Base-by-base conservation (phyloP, 805 yeast genomes). In the Yarrowia yakushimensis region DNA sequence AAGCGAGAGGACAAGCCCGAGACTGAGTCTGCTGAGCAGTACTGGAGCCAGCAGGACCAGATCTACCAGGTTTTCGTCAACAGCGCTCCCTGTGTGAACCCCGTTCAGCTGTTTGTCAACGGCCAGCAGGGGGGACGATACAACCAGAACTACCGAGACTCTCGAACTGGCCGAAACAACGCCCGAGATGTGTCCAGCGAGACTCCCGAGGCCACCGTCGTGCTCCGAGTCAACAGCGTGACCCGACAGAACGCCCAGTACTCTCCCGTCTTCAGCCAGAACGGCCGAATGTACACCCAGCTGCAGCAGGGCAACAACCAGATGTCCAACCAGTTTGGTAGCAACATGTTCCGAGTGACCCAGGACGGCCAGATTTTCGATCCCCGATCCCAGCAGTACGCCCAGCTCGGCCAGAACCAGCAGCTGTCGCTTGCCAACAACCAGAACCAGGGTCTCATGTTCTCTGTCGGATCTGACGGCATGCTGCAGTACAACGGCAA, bases 241-340 rank as follows among this genome's bases (percentile, higher is more conserved):
- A 22, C 37, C 28, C 28, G 28, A 17, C 36, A 30, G 36, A 45
- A 43, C 33, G 33, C 31, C 33, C 27, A 27, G 54, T 48, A 31
- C 39, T 48, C 55, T 15, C 39, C 55, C 20, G 55, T 48, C 5
- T 48, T 48, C 55, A 48, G 22, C 39, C 55, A 31, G 39, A 39
- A 48, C 22, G 55, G 55, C 39, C 55, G 55, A 31, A 48, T 48
- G 55, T 48, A 31, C 39, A 33, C 39, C n/a, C 39, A 22, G 27
- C 22, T 31, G 55, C 55, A 31, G 55, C 30, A 17, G 13, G 54
- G 20, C 37, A 9, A 41, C 45, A 28, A 41, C 45, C 30, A 41
- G 13, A 20, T 30, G 6, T 7, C 18, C 33, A 7, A 23, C 30
- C 55, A 15, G 39, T 9, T 22, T 20, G 39, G 39, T n/a, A 31